Base-by-base conservation (phyloP, 2,329 filamentous ascomycete genomes). In the Teratosphaeria viscida region DNA sequence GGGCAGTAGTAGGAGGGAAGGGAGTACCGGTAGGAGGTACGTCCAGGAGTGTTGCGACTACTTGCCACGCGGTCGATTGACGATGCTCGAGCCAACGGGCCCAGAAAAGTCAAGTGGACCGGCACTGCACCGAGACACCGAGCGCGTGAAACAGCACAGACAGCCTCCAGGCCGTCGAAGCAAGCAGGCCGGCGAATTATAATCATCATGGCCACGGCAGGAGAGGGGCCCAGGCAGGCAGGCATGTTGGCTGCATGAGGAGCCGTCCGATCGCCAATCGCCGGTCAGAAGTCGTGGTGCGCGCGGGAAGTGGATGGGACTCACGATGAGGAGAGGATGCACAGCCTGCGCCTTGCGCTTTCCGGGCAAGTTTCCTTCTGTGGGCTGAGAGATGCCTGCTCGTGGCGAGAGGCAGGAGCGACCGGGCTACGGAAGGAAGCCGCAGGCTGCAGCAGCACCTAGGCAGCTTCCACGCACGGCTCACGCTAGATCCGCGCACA, bases 401-500 rank as follows among this genome's bases (percentile, higher is more conserved):
- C 54, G 43, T 49, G 43, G 43, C 43, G 7, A 23, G 23, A 23
- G 23, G 23, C 23, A 23, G 23, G 23, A 23, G 23, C 23, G 23
- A 19, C 43, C 43, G 26, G 43, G 43, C 43, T 49, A 49, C 16
- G 43, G 10, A 19, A 27, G 26, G 54, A 37, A 32, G n/a, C n/a
- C 11, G 54, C 32, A 32, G 23, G 23, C 23, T 23, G 23, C 1
- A 23, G 23, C 23, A 23, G 23, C 23, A 2, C 23, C 23, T 23
- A 1, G 23, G 54, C 23, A 55, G 27, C 26, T 55, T 23, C 27
- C 5, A 23, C 54, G 54, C 54, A 56, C 54, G 54, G 54, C 23
- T 49, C 43, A 56, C 34, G 10, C 54, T 55, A 55, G 54, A 55
- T 55, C 54, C 35, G 54, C 54, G 32, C 54, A 55, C 54, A 55